Percentiles rank a stretch among this genome's conserved stretches.
Evolutionary conservation across 169 alveolate genomes (phyloP).

Genomic region (Plasmodium malariae): DNA sequence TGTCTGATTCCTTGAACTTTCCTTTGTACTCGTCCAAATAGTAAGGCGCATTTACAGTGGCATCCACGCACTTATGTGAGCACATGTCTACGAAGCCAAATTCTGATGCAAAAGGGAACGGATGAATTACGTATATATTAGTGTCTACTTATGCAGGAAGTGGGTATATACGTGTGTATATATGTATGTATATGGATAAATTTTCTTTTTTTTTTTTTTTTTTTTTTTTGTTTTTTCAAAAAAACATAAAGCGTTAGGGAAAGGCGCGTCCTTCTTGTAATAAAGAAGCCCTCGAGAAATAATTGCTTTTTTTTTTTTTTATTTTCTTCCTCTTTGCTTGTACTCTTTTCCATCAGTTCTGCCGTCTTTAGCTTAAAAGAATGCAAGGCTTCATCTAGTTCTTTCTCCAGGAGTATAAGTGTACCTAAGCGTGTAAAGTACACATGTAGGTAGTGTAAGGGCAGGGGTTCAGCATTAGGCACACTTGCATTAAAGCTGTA

Average conservation of each 20-base stretch:
- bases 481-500: too few species aligned
- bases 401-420: conserved; percentile 16
- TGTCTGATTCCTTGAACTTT: not conserved
- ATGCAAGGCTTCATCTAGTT: conserved; percentile 12
- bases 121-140: not conserved
- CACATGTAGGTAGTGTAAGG: too few species aligned
- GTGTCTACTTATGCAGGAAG: not conserved
- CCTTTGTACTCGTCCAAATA: conserved; percentile 16
- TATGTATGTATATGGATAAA: not conserved
- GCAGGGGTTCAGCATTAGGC: too few species aligned
- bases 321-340: not conserved
- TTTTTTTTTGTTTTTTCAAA: not conserved
- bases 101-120: conserved; percentile 7
- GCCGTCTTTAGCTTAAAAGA: conserved; percentile 35
- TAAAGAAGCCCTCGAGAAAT: not conserved
- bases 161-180: not conserved
- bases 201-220: not conserved
- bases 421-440: too few species aligned
- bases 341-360: conserved; percentile 49
- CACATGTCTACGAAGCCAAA: conserved; percentile 67
- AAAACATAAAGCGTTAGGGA: not conserved
- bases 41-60: conserved; percentile 15
- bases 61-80: conserved; percentile 28
- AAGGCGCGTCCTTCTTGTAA: not conserved
- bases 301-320: not conserved